phyloP scores from a whole-genome alignment of 2,329 filamentous ascomycete genomes.

The Phyllosticta paracitricarpa region DNA sequence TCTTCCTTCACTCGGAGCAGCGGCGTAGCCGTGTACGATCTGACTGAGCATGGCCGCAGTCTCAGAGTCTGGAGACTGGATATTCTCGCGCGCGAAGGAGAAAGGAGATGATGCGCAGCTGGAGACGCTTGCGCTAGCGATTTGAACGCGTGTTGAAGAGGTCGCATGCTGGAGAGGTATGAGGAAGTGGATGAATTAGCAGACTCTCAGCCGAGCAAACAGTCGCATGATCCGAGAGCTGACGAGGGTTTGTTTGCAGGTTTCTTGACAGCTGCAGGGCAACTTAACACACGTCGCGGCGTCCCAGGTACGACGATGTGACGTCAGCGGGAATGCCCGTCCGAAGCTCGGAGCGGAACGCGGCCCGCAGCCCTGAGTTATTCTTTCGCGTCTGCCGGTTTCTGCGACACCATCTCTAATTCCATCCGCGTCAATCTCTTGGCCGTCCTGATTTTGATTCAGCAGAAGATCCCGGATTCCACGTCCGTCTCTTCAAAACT shows the following conservation, averaged over 20 bases:
- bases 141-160: constrained; percentile 2
- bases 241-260: background rate
- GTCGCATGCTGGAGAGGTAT: background rate
- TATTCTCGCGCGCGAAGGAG: background rate
- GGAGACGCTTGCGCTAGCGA: background rate
- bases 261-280: background rate
- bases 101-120: background rate
- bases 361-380: background rate
- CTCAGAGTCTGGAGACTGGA: background rate
- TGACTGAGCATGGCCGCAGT: background rate
- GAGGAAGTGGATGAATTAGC: background rate
- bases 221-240: background rate
- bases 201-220: background rate
- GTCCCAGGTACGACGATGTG: background rate
- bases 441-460: background rate
- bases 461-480: too few species aligned
- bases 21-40: background rate
- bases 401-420: background rate
- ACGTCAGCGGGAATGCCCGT: background rate
- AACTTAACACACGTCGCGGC: background rate
- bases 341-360: background rate
- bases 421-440: background rate
- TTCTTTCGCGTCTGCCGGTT: background rate
- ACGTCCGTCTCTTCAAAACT: too few species aligned
- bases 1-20: constrained; percentile 22